Conservation (phyloP, 306 rosid genomes). For the Lotus japonicus region DNA sequence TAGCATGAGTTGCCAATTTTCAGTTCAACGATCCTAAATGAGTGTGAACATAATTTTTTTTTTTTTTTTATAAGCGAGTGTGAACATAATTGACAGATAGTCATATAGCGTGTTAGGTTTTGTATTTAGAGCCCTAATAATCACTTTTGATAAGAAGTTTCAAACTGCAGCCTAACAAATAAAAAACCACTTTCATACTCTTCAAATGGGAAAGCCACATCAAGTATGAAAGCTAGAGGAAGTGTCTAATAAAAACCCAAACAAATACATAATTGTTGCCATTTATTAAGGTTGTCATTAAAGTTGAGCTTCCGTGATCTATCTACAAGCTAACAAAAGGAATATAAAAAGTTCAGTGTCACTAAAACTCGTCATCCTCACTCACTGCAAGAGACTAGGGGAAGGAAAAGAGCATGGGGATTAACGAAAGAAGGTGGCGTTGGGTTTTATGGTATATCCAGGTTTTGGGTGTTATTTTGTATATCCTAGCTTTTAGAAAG, state of each 20-base stretch:
- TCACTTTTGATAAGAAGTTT: too few species aligned
- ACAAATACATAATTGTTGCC: too few species aligned
- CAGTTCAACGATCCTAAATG: background rate
- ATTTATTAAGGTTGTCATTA: background rate
- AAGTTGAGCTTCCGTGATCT: conserved; percentile 16
- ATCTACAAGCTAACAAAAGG: conserved; percentile 28
- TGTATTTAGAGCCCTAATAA: too few species aligned
- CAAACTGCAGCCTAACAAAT: too few species aligned
- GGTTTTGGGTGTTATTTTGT: conserved; percentile 53
- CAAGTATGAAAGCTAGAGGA: too few species aligned
- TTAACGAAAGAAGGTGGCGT: conserved; percentile 61
- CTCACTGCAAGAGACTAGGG: conserved; percentile 36
- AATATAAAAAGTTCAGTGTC: conserved; percentile 33
- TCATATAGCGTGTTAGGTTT: too few species aligned
- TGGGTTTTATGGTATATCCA: conserved; percentile 59
- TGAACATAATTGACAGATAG: too few species aligned
- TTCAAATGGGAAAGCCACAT: too few species aligned
- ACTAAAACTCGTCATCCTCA: conserved; percentile 21
- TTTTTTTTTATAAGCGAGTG: too few species aligned
- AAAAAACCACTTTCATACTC: too few species aligned
- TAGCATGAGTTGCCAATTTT: background rate
- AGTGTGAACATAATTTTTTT: too few species aligned
- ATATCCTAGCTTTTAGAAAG: conserved; percentile 90
- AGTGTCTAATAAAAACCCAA: too few species aligned
- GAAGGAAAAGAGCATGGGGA: conserved; percentile 58